These are phyloP conservation scores for Neocucurbitaria cava DNA, from an alignment of 2,329 filamentous ascomycete species.

Conservation along the genomic window DNA sequence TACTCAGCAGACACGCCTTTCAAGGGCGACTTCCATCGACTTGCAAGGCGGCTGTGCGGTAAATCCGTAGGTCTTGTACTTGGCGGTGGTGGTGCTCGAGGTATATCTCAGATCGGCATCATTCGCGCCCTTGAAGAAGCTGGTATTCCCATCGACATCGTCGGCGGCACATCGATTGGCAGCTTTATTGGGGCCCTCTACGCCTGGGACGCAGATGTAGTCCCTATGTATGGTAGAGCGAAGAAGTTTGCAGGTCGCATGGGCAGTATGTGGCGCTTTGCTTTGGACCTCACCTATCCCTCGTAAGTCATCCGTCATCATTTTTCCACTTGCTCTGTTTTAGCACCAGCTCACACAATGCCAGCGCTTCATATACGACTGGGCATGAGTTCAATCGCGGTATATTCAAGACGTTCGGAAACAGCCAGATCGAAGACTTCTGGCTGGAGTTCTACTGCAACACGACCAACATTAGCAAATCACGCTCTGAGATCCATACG, in stretches of 20 bases:
- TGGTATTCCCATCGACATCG: constrained; percentile 92
- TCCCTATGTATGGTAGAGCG: constrained; percentile 93
- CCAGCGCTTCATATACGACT: constrained; percentile 86
- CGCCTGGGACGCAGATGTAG: constrained; percentile 92
- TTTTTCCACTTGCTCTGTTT: background rate
- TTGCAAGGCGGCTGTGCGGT: constrained; percentile 87
- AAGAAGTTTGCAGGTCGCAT: constrained; percentile 99
- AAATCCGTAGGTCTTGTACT: constrained; percentile 94
- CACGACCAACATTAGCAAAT: constrained; percentile 98
- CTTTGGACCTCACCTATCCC: constrained; percentile 92
- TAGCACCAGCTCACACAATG: constrained; percentile 14
- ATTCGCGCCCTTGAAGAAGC: constrained; percentile 95
- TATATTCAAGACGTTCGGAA: constrained; percentile 97
- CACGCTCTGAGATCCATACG: constrained; percentile 88
- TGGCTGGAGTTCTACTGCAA: constrained; percentile 99
- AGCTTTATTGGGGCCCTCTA: constrained; percentile 95
- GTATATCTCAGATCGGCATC: constrained; percentile 90
- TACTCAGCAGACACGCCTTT: constrained; percentile 92
- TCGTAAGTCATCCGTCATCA: constrained; percentile 57
- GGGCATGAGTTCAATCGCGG: constrained; percentile 98
- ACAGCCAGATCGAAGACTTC: constrained; percentile 97
- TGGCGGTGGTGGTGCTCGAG: constrained; percentile 89
- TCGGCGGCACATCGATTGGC: constrained; percentile 95
- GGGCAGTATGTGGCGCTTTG: constrained; percentile 99
- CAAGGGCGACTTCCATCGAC: constrained; percentile 95